A percentile compares a stretch with the other conserved stretches of the same genome.
Conservation (phyloP, 495 filamentous ascomycete genomes). For the Penicillium simplicissimum region DNA sequence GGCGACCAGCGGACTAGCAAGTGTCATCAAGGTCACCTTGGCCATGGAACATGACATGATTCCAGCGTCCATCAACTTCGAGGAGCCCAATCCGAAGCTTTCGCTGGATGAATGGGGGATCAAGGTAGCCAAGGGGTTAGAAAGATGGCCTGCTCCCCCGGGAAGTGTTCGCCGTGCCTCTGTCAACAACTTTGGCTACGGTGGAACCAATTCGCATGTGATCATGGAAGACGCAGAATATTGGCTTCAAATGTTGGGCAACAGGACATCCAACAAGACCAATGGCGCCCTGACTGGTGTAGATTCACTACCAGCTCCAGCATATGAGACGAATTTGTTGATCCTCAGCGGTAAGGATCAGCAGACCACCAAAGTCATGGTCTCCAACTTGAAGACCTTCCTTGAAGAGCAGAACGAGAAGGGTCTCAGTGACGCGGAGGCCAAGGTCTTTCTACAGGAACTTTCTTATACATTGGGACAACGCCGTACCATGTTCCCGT, state of each 20-base stretch:
- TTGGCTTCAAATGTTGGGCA: neutral
- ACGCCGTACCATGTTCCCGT: neutral
- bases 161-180: constrained; percentile 38
- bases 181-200: constrained; percentile 35
- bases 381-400: neutral
- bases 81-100: constrained; percentile 43
- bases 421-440: neutral
- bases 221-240: constrained; percentile 26
- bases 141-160: constrained; percentile 31
- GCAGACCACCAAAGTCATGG: neutral
- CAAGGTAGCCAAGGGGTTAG: constrained; percentile 15
- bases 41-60: constrained; percentile 46
- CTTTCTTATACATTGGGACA: neutral
- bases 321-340: neutral
- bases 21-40: constrained; percentile 45
- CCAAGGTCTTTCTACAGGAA: neutral
- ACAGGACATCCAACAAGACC: neutral
- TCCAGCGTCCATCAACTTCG: constrained; percentile 42
- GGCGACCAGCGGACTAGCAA: constrained; percentile 41
- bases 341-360: constrained; percentile 3
- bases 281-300: neutral
- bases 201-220: constrained; percentile 34
- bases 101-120: constrained; percentile 24
- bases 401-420: neutral
- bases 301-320: neutral